phyloP scores from a whole-genome alignment of 179 eudicot species.

The Dionaea muscipula region DNA sequence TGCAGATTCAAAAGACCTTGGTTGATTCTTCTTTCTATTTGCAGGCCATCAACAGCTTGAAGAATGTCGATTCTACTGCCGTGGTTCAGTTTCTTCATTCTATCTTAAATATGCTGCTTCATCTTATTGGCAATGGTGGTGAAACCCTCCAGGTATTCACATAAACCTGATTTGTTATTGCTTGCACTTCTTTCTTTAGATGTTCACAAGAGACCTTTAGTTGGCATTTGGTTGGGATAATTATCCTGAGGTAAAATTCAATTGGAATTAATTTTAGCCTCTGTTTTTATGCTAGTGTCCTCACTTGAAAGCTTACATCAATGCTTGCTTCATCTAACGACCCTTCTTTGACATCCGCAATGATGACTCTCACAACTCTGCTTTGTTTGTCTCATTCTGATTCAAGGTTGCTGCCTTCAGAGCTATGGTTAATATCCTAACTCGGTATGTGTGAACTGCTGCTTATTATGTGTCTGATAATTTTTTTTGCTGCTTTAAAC shows the following conservation, averaged over 20 bases:
- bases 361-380: too few relatives aligned
- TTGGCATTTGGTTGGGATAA: too few relatives aligned
- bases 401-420: conserved; percentile 97
- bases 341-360: too few relatives aligned
- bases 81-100: conserved; percentile 99
- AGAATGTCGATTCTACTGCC: conserved; percentile 98
- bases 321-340: too few relatives aligned
- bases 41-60: conserved; percentile 99
- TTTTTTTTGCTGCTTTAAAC: neutral
- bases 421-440: conserved; percentile 96
- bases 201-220: too few relatives aligned
- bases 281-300: too few relatives aligned
- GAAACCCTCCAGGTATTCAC: conserved; percentile 88
- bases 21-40: conserved; percentile 4
- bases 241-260: too few relatives aligned
- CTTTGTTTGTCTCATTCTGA: neutral
- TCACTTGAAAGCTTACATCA: too few relatives aligned
- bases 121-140: conserved; percentile 97
- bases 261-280: too few relatives aligned
- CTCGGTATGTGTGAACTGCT: conserved; percentile 43
- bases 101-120: conserved; percentile 95
- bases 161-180: too few relatives aligned
- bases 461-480: neutral
- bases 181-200: too few relatives aligned
- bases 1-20: neutral